Evolutionary conservation across 768 basidiomycete genomes (phyloP), one percentile per base, ranked within the genome.

Genomic region (Lactifluus subvellereus): DNA sequence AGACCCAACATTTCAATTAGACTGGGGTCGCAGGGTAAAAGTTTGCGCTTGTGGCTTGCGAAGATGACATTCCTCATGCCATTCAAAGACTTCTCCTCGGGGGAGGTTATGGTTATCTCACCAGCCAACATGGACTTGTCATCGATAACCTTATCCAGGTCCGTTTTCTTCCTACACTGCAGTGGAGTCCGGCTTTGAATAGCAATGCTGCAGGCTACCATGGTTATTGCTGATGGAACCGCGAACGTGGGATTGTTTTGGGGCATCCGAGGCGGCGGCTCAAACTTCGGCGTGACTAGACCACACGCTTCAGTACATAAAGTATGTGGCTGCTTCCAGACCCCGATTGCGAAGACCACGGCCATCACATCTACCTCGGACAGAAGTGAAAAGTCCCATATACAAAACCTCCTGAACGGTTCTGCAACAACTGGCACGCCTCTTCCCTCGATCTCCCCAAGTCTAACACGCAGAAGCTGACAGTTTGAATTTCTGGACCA

Each of bases 61-160:
- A 45, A 11, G 20, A n/a, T 13, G 9, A 27, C 27, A 14, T 52
- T 18, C 13, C 57, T 60, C 18, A 37, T 18, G 22, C 18, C 30
- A 22, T 14, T 13, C 14, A 20, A 56, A 82, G 81, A 4, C 75
- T 84, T 5, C 74, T 74, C 18, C 72, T 84, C 16, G 83, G 83
- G 42, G 83, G 83, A 10, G 84, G 83, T 3, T 82, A 77, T 60
- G 84, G 84, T 13, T 82, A 74, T 75, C 76, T 84, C 9, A 78
- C 74, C 38, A 74, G 69, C 22, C 65, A 70, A 43, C 58, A 74
- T 61, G 82, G 82, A 6, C 67, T 82, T 22, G 75, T 71, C 1
- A 71, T 82, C 60, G 82, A 84, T 65, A 84, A 83, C 54, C 72
- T 83, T 42, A 59, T 73, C 8, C 67, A 73, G 64, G 74, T 69